phyloP scores from a whole-genome alignment of 305 asterid genomes.

The Fraxinus ornus region DNA sequence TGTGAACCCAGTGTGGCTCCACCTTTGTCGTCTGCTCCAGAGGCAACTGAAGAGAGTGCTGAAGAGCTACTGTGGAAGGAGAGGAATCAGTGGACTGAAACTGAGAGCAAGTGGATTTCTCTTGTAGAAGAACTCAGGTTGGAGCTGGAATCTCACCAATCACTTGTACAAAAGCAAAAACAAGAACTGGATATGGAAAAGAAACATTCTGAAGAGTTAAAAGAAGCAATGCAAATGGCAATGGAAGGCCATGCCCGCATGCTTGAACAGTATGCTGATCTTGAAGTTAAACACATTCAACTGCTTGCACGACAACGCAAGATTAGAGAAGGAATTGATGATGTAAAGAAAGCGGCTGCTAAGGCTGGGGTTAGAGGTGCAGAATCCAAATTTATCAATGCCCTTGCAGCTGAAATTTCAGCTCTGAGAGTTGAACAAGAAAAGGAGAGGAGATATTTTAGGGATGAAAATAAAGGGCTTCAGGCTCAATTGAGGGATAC shows the following conservation, averaged over 20 bases:
- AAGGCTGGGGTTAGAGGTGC: slow-evolving; percentile 90
- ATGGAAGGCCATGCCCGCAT: slow-evolving; percentile 99
- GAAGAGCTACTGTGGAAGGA: slow-evolving; percentile 70
- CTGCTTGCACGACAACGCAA: slow-evolving; percentile 76
- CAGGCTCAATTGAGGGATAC: slow-evolving; percentile 95
- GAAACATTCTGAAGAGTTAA: slow-evolving; percentile 83
- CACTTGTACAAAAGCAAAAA: slow-evolving; percentile 60
- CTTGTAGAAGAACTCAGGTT: slow-evolving; percentile 72
- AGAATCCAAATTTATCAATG: slow-evolving; percentile 82
- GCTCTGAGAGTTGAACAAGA: slow-evolving; percentile 79
- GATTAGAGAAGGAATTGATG: slow-evolving; percentile 85
- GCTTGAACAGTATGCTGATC: slow-evolving; percentile 98
- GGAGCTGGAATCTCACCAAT: slow-evolving; percentile 66
- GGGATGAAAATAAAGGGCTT: slow-evolving; percentile 87
- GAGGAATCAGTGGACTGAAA: slow-evolving; percentile 73
- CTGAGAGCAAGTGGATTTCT: slow-evolving; percentile 85
- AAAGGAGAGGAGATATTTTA: slow-evolving; percentile 67
- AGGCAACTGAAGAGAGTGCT: slow-evolving; percentile 48
- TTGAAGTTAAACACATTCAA: slow-evolving; percentile 91
- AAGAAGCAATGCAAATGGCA: slow-evolving; percentile 98
- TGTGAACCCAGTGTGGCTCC: slow-evolving; percentile 55
- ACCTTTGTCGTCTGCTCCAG: slow-evolving; percentile 42
- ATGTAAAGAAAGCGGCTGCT: slow-evolving; percentile 89
- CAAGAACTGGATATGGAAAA: slow-evolving; percentile 77
- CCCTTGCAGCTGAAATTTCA: slow-evolving; percentile 82